A percentile compares a stretch with the other conserved stretches of the same genome.
Evolutionary conservation across 2,329 filamentous ascomycete species (phyloP).

Genomic region (Sporothrix brasiliensis): DNA sequence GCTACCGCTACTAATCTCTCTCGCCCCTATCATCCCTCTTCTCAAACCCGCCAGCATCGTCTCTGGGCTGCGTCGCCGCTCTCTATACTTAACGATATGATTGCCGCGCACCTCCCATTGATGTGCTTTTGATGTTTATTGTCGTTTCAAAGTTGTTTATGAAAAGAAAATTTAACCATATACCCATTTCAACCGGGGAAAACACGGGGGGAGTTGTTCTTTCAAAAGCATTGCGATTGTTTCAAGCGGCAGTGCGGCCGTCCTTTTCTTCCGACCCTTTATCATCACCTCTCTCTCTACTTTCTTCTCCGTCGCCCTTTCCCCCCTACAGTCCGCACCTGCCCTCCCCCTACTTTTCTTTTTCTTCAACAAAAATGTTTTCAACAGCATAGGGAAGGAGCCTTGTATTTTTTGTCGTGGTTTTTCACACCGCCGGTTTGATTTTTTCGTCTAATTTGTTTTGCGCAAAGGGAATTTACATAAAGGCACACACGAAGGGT

Average conservation of each 20-base stretch:
- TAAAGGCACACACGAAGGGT: conserved; percentile 22
- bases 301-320: conserved; percentile 4
- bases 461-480: conserved; percentile 22
- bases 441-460: conserved; percentile 4
- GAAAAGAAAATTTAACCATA: conserved; percentile 31
- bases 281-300: not conserved
- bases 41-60: conserved; percentile 5
- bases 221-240: conserved; percentile 5
- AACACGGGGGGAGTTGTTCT: conserved; percentile 26
- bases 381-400: conserved; percentile 41
- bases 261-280: not conserved
- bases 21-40: conserved; percentile 8
- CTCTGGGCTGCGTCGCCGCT: not conserved
- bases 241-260: conserved; percentile 22
- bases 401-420: conserved; percentile 24
- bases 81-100: conserved; percentile 22
- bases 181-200: conserved; percentile 35
- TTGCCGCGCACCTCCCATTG: not conserved
- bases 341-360: conserved; percentile 29
- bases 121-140: conserved; percentile 25
- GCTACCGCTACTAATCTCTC: conserved; percentile 66
- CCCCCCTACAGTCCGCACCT: not conserved
- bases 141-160: conserved; percentile 28
- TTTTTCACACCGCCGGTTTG: conserved; percentile 5
- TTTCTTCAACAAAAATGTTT: conserved; percentile 38